A percentile compares a stretch with the other conserved stretches of the same genome.
These are phyloP conservation scores for Wickerhamiella galacta DNA, from an alignment of 805 yeast genomes.

Conservation along the genomic window DNA sequence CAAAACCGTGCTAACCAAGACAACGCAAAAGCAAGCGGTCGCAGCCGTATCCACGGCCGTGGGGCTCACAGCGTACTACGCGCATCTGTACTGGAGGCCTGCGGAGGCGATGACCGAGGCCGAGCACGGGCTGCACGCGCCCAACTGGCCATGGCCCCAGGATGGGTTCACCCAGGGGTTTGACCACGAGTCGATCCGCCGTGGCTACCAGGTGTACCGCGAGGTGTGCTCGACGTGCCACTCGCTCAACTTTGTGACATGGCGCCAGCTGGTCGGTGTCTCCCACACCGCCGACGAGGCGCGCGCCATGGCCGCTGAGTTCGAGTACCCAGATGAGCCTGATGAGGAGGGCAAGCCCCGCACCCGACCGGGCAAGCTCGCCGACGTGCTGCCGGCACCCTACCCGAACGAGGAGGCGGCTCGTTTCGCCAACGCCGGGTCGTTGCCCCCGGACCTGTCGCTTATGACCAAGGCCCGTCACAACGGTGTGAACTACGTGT, in stretches of 20 bases:
- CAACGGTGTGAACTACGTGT: slow-evolving; percentile 92
- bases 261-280: slow-evolving; percentile 97
- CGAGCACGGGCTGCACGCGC: slow-evolving; percentile 96
- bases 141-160: slow-evolving; percentile 86
- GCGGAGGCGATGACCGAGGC: slow-evolving; percentile 97
- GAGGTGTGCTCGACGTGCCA: slow-evolving; percentile 99
- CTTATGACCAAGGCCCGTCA: slow-evolving; percentile 97
- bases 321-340: slow-evolving; percentile 93
- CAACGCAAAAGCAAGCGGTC: slow-evolving; percentile 22
- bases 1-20: not conserved
- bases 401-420: slow-evolving; percentile 98
- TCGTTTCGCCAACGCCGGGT: slow-evolving; percentile 98
- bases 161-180: slow-evolving; percentile 49
- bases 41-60: slow-evolving; percentile 44
- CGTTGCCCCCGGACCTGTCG: slow-evolving; percentile 94
- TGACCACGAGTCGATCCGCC: slow-evolving; percentile 90
- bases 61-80: slow-evolving; percentile 63
- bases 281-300: slow-evolving; percentile 84
- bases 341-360: slow-evolving; percentile 94
- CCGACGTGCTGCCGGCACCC: slow-evolving; percentile 89
- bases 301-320: slow-evolving; percentile 85
- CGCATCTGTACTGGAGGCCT: slow-evolving; percentile 65
- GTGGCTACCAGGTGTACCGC: slow-evolving; percentile 97
- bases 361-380: slow-evolving; percentile 95
- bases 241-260: slow-evolving; percentile 88